Evolutionary conservation across 2,329 filamentous ascomycete species (phyloP).

Genomic region (Ophiocordyceps camponoti-rufipedis): DNA sequence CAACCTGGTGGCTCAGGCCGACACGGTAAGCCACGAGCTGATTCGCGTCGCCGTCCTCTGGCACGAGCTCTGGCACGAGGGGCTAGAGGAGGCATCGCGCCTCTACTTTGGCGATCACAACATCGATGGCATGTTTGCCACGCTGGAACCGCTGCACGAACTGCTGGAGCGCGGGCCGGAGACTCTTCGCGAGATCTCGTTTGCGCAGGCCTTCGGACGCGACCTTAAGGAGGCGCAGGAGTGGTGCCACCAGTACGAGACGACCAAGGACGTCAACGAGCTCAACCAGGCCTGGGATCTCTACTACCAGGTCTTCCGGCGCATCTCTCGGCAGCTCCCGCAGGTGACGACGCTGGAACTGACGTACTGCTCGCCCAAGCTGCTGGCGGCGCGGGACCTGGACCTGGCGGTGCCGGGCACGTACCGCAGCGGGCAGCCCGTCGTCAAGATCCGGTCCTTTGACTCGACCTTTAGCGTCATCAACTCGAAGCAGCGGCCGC

Average conservation of each 20-base stretch:
- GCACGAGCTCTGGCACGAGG: conserved; percentile 99
- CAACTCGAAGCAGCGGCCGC: conserved; percentile 87
- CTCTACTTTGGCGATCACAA: conserved; percentile 97
- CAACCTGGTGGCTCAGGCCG: conserved; percentile 83
- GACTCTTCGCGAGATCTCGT: conserved; percentile 89
- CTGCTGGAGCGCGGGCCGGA: conserved; percentile 82
- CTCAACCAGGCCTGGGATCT: conserved; percentile 98
- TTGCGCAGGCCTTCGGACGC: conserved; percentile 90
- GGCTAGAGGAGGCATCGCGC: conserved; percentile 85
- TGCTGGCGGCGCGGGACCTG: conserved; percentile 69
- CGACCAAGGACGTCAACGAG: conserved; percentile 78
- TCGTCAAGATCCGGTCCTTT: conserved; percentile 77
- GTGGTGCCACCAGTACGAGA: conserved; percentile 85
- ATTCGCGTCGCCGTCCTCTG: conserved; percentile 93
- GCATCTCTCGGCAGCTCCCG: conserved; percentile 82
- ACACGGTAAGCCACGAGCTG: conserved; percentile 86
- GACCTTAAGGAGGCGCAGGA: conserved; percentile 89
- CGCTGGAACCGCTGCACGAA: conserved; percentile 76
- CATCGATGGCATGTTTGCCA: conserved; percentile 91
- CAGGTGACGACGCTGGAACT: conserved; percentile 86
- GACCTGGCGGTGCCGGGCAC: conserved; percentile 93
- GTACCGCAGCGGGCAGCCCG: conserved; percentile 59
- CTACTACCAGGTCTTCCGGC: conserved; percentile 95
- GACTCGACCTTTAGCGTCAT: conserved; percentile 84
- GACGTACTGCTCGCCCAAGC: conserved; percentile 89